phyloP scores from a whole-genome alignment of 306 rosid genomes.

The Pyrus bretschneideri region DNA sequence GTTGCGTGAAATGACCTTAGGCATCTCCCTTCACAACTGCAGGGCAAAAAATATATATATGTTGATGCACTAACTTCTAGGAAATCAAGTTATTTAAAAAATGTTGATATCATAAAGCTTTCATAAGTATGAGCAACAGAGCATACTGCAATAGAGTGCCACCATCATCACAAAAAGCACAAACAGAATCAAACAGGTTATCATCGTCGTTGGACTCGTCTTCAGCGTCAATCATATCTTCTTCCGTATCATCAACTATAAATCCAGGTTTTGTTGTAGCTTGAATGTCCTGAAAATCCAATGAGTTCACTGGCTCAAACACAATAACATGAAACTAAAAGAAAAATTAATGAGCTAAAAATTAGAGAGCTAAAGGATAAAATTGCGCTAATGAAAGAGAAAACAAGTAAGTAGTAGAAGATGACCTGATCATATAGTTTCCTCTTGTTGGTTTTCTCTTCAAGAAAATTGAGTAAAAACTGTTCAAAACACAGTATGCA shows the following conservation, averaged over 20 bases:
- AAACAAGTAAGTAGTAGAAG: conserved; percentile 15
- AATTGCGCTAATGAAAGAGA: neutral
- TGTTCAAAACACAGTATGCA: conserved; percentile 13
- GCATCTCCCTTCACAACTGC: conserved; percentile 94
- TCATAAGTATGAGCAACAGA: neutral
- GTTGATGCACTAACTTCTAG: neutral
- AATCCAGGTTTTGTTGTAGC: conserved; percentile 48
- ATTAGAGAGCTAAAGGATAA: neutral
- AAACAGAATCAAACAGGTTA: conserved; percentile 70
- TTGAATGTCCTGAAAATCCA: conserved; percentile 51
- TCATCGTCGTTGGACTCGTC: conserved; percentile 55
- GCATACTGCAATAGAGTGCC: conserved; percentile 66
- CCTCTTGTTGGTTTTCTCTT: conserved; percentile 39
- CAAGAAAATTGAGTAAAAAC: conserved; percentile 51
- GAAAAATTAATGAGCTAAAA: neutral
- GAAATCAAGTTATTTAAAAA: neutral
- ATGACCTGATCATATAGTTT: conserved; percentile 53
- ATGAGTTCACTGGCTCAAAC: neutral
- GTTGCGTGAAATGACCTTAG: conserved; percentile 86
- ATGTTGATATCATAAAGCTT: neutral
- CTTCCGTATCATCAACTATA: conserved; percentile 57
- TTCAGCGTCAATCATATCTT: conserved; percentile 37
- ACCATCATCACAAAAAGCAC: conserved; percentile 89
- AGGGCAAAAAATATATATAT: neutral
- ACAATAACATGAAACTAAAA: conserved; percentile 8